These are phyloP conservation scores for Comarum palustre DNA, from an alignment of 306 rosid species.

Conservation along the genomic window DNA sequence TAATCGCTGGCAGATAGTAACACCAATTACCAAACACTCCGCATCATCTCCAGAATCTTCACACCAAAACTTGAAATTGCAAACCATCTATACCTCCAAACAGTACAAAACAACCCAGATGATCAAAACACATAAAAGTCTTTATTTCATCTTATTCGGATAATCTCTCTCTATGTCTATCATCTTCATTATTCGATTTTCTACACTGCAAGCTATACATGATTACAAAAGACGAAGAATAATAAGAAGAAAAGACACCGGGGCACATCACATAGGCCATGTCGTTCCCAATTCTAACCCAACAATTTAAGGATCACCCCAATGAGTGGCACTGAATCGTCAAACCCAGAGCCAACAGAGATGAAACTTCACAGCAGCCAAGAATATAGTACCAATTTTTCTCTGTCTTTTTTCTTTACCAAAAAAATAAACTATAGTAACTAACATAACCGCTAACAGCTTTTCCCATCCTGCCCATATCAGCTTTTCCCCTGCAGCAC, in stretches of 20 bases:
- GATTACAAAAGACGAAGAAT: background rate
- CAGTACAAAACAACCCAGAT: background rate
- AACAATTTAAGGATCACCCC: conserved; percentile 12
- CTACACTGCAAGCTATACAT: background rate
- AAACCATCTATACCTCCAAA: background rate
- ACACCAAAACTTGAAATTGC: background rate
- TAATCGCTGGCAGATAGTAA: too few species aligned
- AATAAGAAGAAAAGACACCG: background rate
- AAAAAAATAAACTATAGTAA: background rate
- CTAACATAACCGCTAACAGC: background rate
- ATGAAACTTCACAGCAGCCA: background rate
- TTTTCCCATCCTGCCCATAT: background rate
- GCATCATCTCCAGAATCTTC: background rate
- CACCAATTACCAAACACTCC: background rate
- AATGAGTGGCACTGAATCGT: background rate
- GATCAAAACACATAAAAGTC: background rate
- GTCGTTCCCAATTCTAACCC: background rate
- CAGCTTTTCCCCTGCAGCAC: background rate
- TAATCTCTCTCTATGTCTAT: background rate
- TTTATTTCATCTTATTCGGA: background rate
- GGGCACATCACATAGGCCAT: background rate
- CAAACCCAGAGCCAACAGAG: background rate
- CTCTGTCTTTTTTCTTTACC: background rate
- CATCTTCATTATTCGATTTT: background rate
- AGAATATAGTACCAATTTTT: background rate